Percentiles rank a stretch among this genome's conserved stretches.
phyloP scores from a whole-genome alignment of 352 stramenopile genomes.

The Nothophytophthora sp. region DNA sequence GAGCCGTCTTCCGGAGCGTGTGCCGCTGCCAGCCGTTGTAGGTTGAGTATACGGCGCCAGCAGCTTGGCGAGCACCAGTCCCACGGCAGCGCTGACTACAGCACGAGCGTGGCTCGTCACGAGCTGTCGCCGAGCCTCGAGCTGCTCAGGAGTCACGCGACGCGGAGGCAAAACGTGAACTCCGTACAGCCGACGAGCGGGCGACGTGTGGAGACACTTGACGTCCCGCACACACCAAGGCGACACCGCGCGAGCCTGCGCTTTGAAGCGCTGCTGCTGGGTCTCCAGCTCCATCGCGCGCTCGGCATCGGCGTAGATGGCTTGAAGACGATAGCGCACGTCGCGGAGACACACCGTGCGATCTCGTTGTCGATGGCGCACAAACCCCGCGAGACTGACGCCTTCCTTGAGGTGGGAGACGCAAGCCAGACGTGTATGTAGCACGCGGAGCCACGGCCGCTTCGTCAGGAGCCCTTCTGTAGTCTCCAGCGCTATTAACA shows the following conservation, averaged over 20 bases:
- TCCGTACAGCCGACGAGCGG: slow-evolving; percentile 46
- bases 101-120: slow-evolving; percentile 23
- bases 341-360: slow-evolving; percentile 36
- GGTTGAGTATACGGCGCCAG: slow-evolving; percentile 14
- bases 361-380: slow-evolving; percentile 51
- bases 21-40: slow-evolving; percentile 7
- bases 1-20: slow-evolving; percentile 1
- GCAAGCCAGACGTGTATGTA: slow-evolving; percentile 58
- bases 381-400: slow-evolving; percentile 42
- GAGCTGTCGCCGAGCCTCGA: slow-evolving; percentile 32
- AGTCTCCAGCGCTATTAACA: slow-evolving; percentile 47
- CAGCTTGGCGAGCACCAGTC: slow-evolving; percentile 38
- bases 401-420: slow-evolving; percentile 62
- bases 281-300: slow-evolving; percentile 34
- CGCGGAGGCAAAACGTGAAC: slow-evolving; percentile 51
- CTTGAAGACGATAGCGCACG: slow-evolving; percentile 20
- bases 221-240: slow-evolving; percentile 62
- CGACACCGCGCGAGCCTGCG: slow-evolving; percentile 44
- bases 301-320: slow-evolving; percentile 39
- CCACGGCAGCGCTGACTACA: slow-evolving; percentile 35
- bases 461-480: slow-evolving; percentile 47
- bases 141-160: slow-evolving; percentile 40
- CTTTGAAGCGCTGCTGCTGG: slow-evolving; percentile 41
- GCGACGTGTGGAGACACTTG: slow-evolving; percentile 41
- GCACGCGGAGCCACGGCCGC: slow-evolving; percentile 50